These are phyloP conservation scores for Epithemia pelagica DNA, from an alignment of 108 stramenopile genomes.

Conservation along the genomic window DNA sequence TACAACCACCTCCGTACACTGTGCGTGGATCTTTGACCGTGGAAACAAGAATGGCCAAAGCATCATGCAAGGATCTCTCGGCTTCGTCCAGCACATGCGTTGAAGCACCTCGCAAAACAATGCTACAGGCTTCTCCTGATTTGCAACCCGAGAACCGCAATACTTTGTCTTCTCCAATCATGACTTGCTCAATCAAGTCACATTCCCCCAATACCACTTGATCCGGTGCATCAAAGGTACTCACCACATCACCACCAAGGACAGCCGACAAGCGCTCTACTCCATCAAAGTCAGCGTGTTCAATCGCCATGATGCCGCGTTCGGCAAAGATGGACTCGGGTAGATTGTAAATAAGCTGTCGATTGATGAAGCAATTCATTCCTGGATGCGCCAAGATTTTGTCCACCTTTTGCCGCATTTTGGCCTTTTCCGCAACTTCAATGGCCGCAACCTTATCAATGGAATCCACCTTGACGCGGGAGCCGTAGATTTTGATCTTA, in stretches of 20 bases:
- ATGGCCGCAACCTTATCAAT: conserved; percentile 98
- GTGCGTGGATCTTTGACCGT: conserved; percentile 94
- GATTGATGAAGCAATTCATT: conserved; percentile 98
- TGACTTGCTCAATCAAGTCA: conserved; percentile 83
- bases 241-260: conserved; percentile 93
- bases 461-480: conserved; percentile 91
- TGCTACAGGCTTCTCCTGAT: conserved; percentile 94
- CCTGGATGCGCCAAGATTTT: conserved; percentile 93
- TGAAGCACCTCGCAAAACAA: conserved; percentile 95
- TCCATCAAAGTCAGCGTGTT: conserved; percentile 99
- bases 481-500: conserved; percentile 99
- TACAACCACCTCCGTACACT: conserved; percentile 96
- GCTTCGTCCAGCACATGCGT: conserved; percentile 96
- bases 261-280: conserved; percentile 96
- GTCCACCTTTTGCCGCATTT: conserved; percentile 96
- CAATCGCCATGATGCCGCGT: conserved; percentile 95
- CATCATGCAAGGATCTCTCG: conserved; percentile 96
- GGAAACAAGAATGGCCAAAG: conserved; percentile 90
- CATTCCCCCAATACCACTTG: conserved; percentile 90
- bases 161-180: conserved; percentile 98
- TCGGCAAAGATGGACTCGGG: conserved; percentile 97
- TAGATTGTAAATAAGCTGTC: conserved; percentile 99
- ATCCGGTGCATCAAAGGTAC: conserved; percentile 98
- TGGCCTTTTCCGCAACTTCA: conserved; percentile 97
- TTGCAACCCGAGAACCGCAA: conserved; percentile 92